phyloP scores from a whole-genome alignment of 768 basidiomycete species.

The Mycena pura region DNA sequence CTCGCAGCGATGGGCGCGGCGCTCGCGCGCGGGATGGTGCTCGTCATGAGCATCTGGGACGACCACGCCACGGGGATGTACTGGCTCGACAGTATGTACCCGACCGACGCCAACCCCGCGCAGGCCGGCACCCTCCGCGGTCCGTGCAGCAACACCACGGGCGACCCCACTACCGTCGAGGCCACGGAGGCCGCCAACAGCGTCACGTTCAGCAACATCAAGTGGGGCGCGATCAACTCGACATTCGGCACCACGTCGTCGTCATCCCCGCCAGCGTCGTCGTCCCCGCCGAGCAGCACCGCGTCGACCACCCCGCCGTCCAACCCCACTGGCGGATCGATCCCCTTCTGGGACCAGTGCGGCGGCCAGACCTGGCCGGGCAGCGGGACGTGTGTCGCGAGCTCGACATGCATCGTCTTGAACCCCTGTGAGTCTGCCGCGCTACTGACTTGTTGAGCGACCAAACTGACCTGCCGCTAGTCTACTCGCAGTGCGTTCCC shows the following conservation, averaged over 20 bases:
- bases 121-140: constrained; percentile 45
- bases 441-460: neutral
- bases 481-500: constrained; percentile 14
- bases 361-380: constrained; percentile 5
- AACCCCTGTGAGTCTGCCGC: constrained; percentile 12
- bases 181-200: constrained; percentile 32
- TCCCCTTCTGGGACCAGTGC: neutral
- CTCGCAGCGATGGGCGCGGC: constrained; percentile 34
- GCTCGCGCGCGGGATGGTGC: constrained; percentile 44
- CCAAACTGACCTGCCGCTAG: neutral
- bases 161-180: constrained; percentile 45
- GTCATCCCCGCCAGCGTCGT: neutral
- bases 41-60: constrained; percentile 48
- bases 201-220: constrained; percentile 51
- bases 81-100: constrained; percentile 49
- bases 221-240: constrained; percentile 45
- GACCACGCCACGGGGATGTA: constrained; percentile 49
- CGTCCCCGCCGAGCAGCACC: neutral
- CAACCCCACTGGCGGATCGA: neutral
- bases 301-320: neutral
- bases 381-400: neutral
- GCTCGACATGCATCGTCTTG: neutral
- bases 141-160: constrained; percentile 45
- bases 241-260: constrained; percentile 32
- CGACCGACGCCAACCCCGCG: constrained; percentile 27